Evolutionary conservation across 208 protist genomes (phyloP).

Genomic region (Kentomonas sorsogonicus): DNA sequence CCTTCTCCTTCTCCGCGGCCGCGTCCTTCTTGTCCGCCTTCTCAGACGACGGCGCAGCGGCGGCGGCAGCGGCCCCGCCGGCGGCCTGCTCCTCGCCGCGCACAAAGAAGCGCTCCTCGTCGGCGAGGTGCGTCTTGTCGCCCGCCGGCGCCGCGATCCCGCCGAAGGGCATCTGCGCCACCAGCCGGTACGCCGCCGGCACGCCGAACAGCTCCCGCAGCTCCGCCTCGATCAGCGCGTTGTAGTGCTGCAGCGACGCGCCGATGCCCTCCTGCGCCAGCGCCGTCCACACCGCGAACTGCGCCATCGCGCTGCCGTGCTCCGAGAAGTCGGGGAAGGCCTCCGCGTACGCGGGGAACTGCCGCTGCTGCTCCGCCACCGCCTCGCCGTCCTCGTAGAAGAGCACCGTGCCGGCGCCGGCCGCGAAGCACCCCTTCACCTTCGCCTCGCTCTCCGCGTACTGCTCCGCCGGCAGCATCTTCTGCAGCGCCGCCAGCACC

Average conservation of each 20-base stretch:
- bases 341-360: conserved; percentile 23
- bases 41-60: not conserved
- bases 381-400: conserved; percentile 24
- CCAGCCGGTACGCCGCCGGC: conserved; percentile 23
- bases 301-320: conserved; percentile 28
- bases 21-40: not conserved
- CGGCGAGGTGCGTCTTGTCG: conserved; percentile 18
- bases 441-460: conserved; percentile 21
- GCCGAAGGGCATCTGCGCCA: conserved; percentile 40
- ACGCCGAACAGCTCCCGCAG: conserved; percentile 13
- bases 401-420: conserved; percentile 30
- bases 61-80: not conserved
- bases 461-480: conserved; percentile 10
- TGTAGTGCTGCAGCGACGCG: conserved; percentile 41
- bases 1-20: too few relatives aligned
- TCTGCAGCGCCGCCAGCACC: conserved; percentile 16
- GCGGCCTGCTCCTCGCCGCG: not conserved
- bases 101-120: conserved; percentile 19
- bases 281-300: conserved; percentile 43
- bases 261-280: conserved; percentile 20
- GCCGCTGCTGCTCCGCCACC: conserved; percentile 14
- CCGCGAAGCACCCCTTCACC: conserved; percentile 27
- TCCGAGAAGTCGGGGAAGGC: conserved; percentile 24
- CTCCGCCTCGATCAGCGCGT: conserved; percentile 22
- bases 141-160: conserved; percentile 15